phyloP scores from a whole-genome alignment of 768 basidiomycete species.

The Xerocomus potaroensis region DNA sequence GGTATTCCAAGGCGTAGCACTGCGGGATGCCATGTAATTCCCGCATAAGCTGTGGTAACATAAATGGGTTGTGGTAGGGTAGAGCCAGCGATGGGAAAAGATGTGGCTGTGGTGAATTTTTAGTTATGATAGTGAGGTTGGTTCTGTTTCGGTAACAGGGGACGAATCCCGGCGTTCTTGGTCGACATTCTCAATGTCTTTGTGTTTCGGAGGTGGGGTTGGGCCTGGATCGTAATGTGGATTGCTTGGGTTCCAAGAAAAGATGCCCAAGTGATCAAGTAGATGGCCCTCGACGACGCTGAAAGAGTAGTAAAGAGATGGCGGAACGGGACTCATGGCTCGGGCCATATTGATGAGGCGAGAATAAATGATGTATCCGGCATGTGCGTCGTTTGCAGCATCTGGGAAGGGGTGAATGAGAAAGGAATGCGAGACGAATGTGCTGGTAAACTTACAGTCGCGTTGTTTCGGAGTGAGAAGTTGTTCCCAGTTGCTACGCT shows the following conservation, averaged over 20 bases:
- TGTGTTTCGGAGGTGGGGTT: constrained; percentile 46
- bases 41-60: not conserved
- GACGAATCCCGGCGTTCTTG: not conserved
- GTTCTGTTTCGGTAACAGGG: not conserved
- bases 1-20: not conserved
- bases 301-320: constrained; percentile 51
- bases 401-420: constrained; percentile 37
- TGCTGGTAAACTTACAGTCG: constrained; percentile 53
- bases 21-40: not conserved
- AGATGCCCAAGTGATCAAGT: constrained; percentile 33
- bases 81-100: not conserved
- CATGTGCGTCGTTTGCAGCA: constrained; percentile 69
- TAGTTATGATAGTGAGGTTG: not conserved
- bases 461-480: constrained; percentile 43
- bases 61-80: not conserved
- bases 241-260: constrained; percentile 53
- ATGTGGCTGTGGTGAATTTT: not conserved
- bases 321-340: constrained; percentile 31
- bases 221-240: constrained; percentile 73
- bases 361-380: constrained; percentile 52
- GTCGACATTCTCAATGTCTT: constrained; percentile 11
- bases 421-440: not conserved
- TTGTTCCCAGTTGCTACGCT: constrained; percentile 68
- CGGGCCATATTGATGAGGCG: constrained; percentile 43
- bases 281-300: constrained; percentile 45